Conservation (phyloP, 108 stramenopile genomes). For the Fistulifera pelliculosa region DNA sequence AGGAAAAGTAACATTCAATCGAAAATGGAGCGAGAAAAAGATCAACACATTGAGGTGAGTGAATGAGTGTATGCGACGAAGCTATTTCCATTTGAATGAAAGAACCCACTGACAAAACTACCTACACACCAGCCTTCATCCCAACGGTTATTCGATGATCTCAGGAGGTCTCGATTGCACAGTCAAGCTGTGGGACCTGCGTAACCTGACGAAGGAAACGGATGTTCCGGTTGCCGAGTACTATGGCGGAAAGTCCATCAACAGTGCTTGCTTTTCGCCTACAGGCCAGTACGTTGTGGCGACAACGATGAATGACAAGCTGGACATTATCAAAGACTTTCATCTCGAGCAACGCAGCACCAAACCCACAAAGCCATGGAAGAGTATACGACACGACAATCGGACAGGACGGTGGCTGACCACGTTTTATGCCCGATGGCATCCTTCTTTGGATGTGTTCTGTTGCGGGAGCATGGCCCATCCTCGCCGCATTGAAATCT, state of each 20-base stretch:
- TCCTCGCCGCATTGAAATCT: conserved; percentile 67
- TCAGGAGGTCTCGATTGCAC: conserved; percentile 50
- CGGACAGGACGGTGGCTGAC: conserved; percentile 73
- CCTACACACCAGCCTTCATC: conserved; percentile 58
- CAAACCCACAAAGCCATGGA: conserved; percentile 24
- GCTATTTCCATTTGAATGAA: neutral
- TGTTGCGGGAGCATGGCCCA: conserved; percentile 68
- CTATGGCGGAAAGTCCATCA: conserved; percentile 45
- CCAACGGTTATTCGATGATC: conserved; percentile 58
- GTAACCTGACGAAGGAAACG: conserved; percentile 39
- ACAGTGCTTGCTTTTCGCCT: conserved; percentile 73
- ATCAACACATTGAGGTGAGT: conserved; percentile 76
- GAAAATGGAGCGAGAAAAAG: conserved; percentile 60
- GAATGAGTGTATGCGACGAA: too few relatives aligned
- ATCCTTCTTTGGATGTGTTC: conserved; percentile 57
- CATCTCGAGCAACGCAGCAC: conserved; percentile 24
- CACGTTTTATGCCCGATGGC: conserved; percentile 76
- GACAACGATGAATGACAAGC: conserved; percentile 49
- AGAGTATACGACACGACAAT: conserved; percentile 68
- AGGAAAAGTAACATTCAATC: conserved; percentile 47
- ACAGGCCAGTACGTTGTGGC: conserved; percentile 48
- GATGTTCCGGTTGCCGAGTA: conserved; percentile 37
- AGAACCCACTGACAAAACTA: too few relatives aligned
- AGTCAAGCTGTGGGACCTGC: conserved; percentile 68
- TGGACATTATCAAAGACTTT: conserved; percentile 55